Evolutionary conservation across 441 rosid species (phyloP).

Genomic region (Lagerstroemia fauriei): DNA sequence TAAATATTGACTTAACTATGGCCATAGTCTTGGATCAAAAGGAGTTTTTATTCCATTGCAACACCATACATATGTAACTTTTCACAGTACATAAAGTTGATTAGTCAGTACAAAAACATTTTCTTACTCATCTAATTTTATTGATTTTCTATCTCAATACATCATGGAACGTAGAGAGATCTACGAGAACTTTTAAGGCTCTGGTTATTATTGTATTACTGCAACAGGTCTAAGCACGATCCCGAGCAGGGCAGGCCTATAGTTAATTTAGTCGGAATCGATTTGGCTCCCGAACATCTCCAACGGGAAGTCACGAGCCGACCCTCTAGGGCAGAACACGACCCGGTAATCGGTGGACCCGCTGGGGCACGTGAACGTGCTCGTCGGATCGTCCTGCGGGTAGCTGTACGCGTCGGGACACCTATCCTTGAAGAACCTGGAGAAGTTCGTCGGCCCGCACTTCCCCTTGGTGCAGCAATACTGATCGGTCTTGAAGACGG

Average conservation of each 20-base stretch:
- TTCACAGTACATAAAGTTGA: no score
- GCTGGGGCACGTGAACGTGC: slow-evolving; percentile 44
- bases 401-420: slow-evolving; percentile 58
- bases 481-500: slow-evolving; percentile 44
- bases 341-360: slow-evolving; percentile 47
- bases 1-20: no score
- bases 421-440: slow-evolving; percentile 48
- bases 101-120: no score
- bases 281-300: slow-evolving; percentile 16
- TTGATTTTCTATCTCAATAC: no score
- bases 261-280: neutral
- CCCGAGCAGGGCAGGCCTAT: neutral
- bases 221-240: neutral
- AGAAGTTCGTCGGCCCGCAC: slow-evolving; percentile 50
- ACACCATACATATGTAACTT: neutral
- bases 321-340: slow-evolving; percentile 46
- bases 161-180: no score
- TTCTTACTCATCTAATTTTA: no score
- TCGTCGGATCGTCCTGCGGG: slow-evolving; percentile 51
- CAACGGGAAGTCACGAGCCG: neutral
- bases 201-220: no score
- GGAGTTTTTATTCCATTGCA: neutral
- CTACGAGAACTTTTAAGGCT: no score
- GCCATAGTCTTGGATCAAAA: neutral
- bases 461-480: slow-evolving; percentile 54